Conservation (phyloP, 805 yeast genomes). For the Ogataea populi-albae region DNA sequence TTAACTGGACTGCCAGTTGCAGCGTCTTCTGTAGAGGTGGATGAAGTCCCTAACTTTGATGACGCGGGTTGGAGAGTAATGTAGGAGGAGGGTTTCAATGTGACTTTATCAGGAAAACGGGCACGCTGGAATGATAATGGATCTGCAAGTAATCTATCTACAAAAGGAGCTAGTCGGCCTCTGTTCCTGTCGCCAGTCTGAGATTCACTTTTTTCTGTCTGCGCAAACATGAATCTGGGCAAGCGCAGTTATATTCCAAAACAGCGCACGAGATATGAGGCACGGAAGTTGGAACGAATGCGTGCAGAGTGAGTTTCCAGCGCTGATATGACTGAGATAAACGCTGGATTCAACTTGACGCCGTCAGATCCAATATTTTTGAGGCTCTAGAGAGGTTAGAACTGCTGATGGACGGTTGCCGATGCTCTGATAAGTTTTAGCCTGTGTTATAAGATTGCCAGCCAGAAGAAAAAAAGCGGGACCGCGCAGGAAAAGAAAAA, state of each 20-base stretch:
- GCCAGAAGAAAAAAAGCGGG: neutral
- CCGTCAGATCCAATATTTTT: too few species aligned
- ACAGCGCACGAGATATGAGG: too few species aligned
- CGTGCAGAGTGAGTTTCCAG: too few species aligned
- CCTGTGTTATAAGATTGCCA: too few species aligned
- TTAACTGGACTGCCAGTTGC: conserved; percentile 2
- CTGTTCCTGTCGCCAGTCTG: conserved; percentile 6
- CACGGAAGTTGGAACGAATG: too few species aligned
- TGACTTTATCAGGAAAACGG: conserved; percentile 47
- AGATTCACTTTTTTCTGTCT: conserved; percentile 1
- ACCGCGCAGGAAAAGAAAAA: neutral
- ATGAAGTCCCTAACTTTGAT: too few species aligned
- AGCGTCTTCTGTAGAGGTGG: conserved; percentile 3
- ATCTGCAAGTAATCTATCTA: conserved; percentile 57
- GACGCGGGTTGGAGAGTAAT: conserved; percentile 37
- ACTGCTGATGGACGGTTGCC: too few species aligned
- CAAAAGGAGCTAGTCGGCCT: conserved; percentile 44
- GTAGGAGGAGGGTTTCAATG: conserved; percentile 48
- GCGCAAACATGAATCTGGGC: conserved; percentile 4
- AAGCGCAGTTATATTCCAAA: too few species aligned
- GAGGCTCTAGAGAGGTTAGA: too few species aligned
- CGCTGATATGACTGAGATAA: too few species aligned
- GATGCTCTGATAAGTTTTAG: too few species aligned
- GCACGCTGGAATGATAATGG: conserved; percentile 67
- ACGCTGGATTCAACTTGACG: too few species aligned